Percentiles rank a stretch among this genome's conserved stretches.
Evolutionary conservation across 1,284 basidiomycete genomes (phyloP).

Genomic region (Neolentinus lepideus): DNA sequence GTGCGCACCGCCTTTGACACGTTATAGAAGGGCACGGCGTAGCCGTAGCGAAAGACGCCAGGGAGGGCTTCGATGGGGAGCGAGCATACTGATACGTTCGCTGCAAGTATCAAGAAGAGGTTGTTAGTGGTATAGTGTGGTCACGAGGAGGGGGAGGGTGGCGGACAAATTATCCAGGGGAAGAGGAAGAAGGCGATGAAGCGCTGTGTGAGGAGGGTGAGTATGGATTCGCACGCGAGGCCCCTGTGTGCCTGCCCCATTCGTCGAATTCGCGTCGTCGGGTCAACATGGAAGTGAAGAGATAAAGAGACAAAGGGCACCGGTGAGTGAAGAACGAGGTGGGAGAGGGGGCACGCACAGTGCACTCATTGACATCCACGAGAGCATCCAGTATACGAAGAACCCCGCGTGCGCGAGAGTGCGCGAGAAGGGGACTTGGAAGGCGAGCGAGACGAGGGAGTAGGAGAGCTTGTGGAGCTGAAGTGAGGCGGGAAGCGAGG

Average conservation of each 20-base stretch:
- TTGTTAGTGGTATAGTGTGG: neutral
- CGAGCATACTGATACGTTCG: constrained; percentile 60
- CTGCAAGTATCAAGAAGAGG: constrained; percentile 19
- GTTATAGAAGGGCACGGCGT: constrained; percentile 71
- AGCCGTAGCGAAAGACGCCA: constrained; percentile 56
- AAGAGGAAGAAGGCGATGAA: constrained; percentile 57
- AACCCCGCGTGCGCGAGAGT: constrained; percentile 52
- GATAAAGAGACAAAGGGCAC: no score
- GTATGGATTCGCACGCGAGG: constrained; percentile 55
- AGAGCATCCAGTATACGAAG: constrained; percentile 71
- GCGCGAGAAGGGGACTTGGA: constrained; percentile 48
- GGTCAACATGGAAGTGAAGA: no score
- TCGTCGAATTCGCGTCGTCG: no score
- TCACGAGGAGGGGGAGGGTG: no score
- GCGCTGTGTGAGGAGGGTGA: constrained; percentile 44
- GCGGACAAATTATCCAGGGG: constrained; percentile 57
- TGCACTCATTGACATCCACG: constrained; percentile 55
- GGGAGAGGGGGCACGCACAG: constrained; percentile 28
- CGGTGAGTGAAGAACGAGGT: neutral
- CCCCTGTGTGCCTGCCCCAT: constrained; percentile 30
- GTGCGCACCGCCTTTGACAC: constrained; percentile 51
- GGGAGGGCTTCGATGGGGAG: constrained; percentile 66
- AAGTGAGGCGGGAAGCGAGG: neutral
- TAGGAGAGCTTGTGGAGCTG: constrained; percentile 35
- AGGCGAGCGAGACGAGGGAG: constrained; percentile 58